Evolutionary conservation across 208 protist genomes (phyloP).

Genomic region (Leishmania major): DNA sequence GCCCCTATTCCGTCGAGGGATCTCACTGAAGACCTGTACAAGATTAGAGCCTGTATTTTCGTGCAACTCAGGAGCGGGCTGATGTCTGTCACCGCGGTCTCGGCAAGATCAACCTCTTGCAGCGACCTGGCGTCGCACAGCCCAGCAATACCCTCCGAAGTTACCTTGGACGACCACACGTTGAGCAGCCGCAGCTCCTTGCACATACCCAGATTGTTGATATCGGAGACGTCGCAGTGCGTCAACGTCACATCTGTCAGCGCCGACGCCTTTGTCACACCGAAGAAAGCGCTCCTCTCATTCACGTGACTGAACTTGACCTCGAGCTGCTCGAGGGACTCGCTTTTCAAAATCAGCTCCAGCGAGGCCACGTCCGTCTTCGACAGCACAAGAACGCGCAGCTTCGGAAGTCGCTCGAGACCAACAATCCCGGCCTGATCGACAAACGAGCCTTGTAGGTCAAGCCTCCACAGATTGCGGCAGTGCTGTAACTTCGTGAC

Average conservation of each 20-base stretch:
- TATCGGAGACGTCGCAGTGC: slow-evolving; percentile 22
- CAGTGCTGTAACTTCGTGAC: slow-evolving; percentile 21
- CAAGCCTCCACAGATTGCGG: slow-evolving; percentile 17
- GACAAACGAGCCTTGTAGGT: slow-evolving; percentile 24
- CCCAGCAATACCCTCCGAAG: slow-evolving; percentile 23
- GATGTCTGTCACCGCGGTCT: slow-evolving; percentile 28
- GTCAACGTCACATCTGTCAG: slow-evolving; percentile 31
- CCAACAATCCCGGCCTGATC: slow-evolving; percentile 14
- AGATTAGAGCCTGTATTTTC: slow-evolving; percentile 9
- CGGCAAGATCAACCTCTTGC: slow-evolving; percentile 34
- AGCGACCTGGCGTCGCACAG: slow-evolving; percentile 14
- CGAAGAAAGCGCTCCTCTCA: slow-evolving; percentile 4
- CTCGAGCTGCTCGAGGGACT: slow-evolving; percentile 20
- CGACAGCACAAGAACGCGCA: slow-evolving; percentile 31
- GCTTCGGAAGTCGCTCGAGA: slow-evolving; percentile 17
- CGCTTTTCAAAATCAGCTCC: slow-evolving; percentile 8
- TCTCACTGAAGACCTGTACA: slow-evolving; percentile 31
- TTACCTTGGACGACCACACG: slow-evolving; percentile 33
- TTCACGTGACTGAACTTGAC: slow-evolving; percentile 21
- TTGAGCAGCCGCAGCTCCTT: slow-evolving; percentile 20
- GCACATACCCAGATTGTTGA: slow-evolving; percentile 17
- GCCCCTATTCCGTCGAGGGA: slow-evolving; percentile 28
- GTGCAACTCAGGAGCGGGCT: slow-evolving; percentile 27
- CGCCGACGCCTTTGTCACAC: slow-evolving; percentile 7
- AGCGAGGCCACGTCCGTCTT: slow-evolving; percentile 22